A percentile compares a stretch with the other conserved stretches of the same genome.
Conservation (phyloP, 768 basidiomycete genomes). For the Strobilomyces echinocephalus region DNA sequence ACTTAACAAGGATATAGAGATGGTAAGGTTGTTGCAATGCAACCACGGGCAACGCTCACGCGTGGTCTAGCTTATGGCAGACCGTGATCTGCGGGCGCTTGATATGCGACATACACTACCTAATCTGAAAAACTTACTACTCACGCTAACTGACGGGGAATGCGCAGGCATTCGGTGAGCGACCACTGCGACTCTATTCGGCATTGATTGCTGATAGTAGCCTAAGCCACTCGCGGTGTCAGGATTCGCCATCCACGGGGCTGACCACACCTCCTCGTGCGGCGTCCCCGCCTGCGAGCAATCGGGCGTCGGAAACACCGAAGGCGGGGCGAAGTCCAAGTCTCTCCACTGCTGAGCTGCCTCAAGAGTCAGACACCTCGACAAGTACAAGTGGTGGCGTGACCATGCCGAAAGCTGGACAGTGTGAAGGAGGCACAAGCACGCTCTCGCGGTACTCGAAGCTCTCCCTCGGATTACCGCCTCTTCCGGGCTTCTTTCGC, state of each 20-base stretch:
- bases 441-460: slow-evolving; percentile 38
- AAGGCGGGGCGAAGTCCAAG: slow-evolving; percentile 21
- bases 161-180: slow-evolving; percentile 45
- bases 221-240: slow-evolving; percentile 14
- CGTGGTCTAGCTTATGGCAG: slow-evolving; percentile 72
- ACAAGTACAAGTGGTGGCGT: slow-evolving; percentile 49
- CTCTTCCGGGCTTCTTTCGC: slow-evolving; percentile 61
- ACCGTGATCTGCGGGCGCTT: slow-evolving; percentile 80
- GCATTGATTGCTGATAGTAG: slow-evolving; percentile 8
- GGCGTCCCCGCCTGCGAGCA: slow-evolving; percentile 11
- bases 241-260: slow-evolving; percentile 22
- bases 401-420: slow-evolving; percentile 49
- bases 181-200: background rate
- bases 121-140: slow-evolving; percentile 89
- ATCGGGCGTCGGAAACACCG: slow-evolving; percentile 23
- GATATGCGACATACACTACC: slow-evolving; percentile 96
- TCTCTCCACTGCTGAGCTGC: slow-evolving; percentile 14
- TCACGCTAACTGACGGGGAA: slow-evolving; percentile 77
- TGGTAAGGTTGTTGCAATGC: slow-evolving; percentile 44
- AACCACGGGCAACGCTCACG: slow-evolving; percentile 2
- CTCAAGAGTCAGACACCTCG: slow-evolving; percentile 37
- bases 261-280: slow-evolving; percentile 23
- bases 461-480: slow-evolving; percentile 49
- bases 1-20: slow-evolving; percentile 95
- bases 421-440: slow-evolving; percentile 29